Evolutionary conservation across 176 grass and related monocot genomes (phyloP), one percentile per base, ranked within the genome.

Genomic region (Aegilops bicornis): DNA sequence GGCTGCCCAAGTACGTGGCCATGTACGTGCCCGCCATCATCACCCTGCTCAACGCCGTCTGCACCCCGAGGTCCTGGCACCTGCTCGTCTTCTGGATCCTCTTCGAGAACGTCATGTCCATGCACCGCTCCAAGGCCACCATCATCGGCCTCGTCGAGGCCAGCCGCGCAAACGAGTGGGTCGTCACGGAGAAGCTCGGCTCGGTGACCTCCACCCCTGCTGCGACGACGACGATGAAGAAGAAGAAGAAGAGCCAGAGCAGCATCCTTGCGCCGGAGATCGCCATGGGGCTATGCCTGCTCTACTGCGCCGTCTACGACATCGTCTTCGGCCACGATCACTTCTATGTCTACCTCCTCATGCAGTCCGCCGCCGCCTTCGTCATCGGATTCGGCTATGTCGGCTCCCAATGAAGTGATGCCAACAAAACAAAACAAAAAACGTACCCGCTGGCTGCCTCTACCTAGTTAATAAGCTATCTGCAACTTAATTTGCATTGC

Each of bases 21-120:
- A 84, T 98, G 85, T 98, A 98, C 62, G 89, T 93, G 20, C 95
- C 93, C n/a, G 86, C 95, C 17, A 68, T 85, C 85, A 98, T 93
- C 90, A 98, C 89, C 42, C 62, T 98, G 75, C 95, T 98, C 77
- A 98, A 95, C 79, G 93, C 91, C 22, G 85, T 86, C 12, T 93
- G 91, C 89, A 98, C 93, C 36, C 93, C 91, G 23, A 87, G 95
- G 81, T 98, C 95, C 0, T 83, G 89, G 8, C 95, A 98, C 77
- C 82, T 98, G 10, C 87, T 98, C 50, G 83, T 98, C 69, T 98
- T 95, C 83, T 98, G 95, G 95, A 98, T 93, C 76, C 87, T 98
- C 23, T 98, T 98, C 59, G 93, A 98, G 95, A 95, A 98, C 80
- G 95, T 98, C 24, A 93, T 98, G 95, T 95, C 95, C 20, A 87